Conservation (phyloP, 2,329 filamentous ascomycete species). For the Cladophialophora psammophila region DNA sequence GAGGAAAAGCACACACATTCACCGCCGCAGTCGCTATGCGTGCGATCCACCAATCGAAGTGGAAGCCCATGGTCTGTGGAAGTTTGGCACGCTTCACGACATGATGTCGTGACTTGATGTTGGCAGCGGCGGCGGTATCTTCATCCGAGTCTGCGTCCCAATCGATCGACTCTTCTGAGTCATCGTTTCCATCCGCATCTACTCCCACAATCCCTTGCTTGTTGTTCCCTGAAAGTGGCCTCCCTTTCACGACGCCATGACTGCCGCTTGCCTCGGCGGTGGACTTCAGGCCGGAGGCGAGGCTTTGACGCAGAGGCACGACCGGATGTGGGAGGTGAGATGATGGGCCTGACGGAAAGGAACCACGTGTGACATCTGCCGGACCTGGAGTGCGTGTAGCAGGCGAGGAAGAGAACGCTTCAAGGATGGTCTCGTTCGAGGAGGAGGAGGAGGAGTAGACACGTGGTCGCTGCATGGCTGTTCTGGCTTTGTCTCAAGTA, state of each 20-base stretch:
- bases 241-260: neutral
- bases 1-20: conserved; percentile 12
- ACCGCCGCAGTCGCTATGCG: conserved; percentile 7
- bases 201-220: neutral
- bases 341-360: neutral
- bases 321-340: neutral
- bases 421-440: conserved; percentile 20
- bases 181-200: neutral
- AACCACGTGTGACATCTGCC: neutral
- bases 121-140: conserved; percentile 2
- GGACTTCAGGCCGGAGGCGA: neutral
- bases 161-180: conserved; percentile 13
- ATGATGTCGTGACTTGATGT: neutral
- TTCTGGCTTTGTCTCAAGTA: neutral
- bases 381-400: neutral
- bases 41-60: conserved; percentile 27
- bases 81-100: conserved; percentile 5
- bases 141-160: conserved; percentile 16
- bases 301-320: neutral
- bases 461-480: conserved; percentile 10
- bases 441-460: conserved; percentile 6
- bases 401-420: conserved; percentile 15
- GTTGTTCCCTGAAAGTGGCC: too few species aligned
- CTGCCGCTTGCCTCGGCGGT: neutral
- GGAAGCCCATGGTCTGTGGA: conserved; percentile 28